Conservation (phyloP, 768 basidiomycete species). For the Melanogaster broomeanus region DNA sequence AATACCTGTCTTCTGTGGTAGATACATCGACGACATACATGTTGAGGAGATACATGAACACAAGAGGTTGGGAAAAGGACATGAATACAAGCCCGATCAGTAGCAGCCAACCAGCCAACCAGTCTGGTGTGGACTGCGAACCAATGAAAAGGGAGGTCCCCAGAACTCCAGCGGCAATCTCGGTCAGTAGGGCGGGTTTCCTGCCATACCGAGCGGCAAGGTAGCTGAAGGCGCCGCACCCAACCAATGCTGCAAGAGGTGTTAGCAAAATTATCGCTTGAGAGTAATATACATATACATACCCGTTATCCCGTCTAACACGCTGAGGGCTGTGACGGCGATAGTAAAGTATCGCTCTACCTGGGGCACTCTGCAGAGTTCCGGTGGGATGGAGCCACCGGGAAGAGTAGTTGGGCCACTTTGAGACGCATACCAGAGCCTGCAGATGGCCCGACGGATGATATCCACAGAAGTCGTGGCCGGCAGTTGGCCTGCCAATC, state of each 20-base stretch:
- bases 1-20: constrained; percentile 23
- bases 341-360: constrained; percentile 24
- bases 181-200: constrained; percentile 19
- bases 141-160: constrained; percentile 14
- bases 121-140: constrained; percentile 15
- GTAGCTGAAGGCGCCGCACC: constrained; percentile 22
- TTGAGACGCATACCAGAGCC: constrained; percentile 19
- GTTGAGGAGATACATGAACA: constrained; percentile 22
- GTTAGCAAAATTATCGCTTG: neutral
- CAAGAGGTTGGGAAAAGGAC: constrained; percentile 6
- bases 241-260: constrained; percentile 18
- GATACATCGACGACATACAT: constrained; percentile 32
- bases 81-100: constrained; percentile 17
- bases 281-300: neutral
- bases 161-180: constrained; percentile 6
- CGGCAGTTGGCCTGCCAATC: constrained; percentile 21
- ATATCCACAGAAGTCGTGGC: constrained; percentile 28
- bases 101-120: constrained; percentile 18
- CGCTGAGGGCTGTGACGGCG: constrained; percentile 13
- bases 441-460: constrained; percentile 27
- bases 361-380: constrained; percentile 21
- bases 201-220: constrained; percentile 30
- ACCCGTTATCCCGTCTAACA: constrained; percentile 22
- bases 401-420: constrained; percentile 6
- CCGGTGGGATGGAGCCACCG: constrained; percentile 6